phyloP scores from a whole-genome alignment of 208 protist species.

The Cochliopodium minus region DNA sequence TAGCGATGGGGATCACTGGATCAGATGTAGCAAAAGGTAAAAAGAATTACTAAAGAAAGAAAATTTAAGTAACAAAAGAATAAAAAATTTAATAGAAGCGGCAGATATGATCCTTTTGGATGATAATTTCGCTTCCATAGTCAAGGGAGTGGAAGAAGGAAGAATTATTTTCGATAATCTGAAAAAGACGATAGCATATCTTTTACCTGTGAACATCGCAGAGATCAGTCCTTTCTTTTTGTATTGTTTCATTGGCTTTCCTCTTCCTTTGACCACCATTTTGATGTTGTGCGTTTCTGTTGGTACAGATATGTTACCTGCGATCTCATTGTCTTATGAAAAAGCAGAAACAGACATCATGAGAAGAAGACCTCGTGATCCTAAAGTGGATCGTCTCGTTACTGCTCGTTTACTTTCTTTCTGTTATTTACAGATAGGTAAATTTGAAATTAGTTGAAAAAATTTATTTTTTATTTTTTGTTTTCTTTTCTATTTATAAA shows the following conservation, averaged over 20 bases:
- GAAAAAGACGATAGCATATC: conserved; percentile 63
- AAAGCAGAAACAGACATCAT: conserved; percentile 46
- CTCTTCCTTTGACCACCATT: conserved; percentile 34
- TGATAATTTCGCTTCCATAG: conserved; percentile 70
- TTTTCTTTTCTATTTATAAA: no score
- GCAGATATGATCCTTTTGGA: conserved; percentile 59
- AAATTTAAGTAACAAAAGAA: no score
- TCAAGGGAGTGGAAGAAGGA: conserved; percentile 54
- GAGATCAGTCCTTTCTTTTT: conserved; percentile 43
- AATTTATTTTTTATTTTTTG: no score
- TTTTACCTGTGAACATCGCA: conserved; percentile 37
- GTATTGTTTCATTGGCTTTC: conserved; percentile 33
- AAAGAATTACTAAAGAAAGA: no score
- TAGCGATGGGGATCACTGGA: conserved; percentile 61
- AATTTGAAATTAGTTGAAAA: no score
- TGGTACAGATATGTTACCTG: conserved; percentile 41
- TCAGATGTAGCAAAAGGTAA: conserved; percentile 38
- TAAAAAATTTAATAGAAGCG: no score
- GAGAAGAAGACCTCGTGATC: conserved; percentile 34
- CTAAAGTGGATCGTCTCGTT: conserved; percentile 34
- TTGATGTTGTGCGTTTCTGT: conserved; percentile 54
- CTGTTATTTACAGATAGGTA: conserved; percentile 43
- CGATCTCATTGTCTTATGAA: conserved; percentile 47
- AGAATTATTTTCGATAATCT: conserved; percentile 68
- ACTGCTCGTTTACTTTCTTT: conserved; percentile 34